phyloP scores from a whole-genome alignment of 2,329 filamentous ascomycete species.

The Xylaria sp. region DNA sequence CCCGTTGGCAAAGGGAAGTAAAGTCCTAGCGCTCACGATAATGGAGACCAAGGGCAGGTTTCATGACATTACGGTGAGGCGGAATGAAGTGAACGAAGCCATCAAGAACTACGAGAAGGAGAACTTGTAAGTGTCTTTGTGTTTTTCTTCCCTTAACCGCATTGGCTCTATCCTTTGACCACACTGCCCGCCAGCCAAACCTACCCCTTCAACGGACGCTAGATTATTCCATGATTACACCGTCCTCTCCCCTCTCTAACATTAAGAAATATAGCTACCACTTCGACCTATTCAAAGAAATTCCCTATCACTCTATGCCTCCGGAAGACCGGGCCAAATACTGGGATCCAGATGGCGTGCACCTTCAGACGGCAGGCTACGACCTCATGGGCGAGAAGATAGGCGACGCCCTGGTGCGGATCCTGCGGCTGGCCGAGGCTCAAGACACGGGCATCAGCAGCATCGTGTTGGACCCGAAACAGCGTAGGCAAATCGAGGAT shows the following conservation, averaged over 20 bases:
- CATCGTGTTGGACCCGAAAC: conserved; percentile 43
- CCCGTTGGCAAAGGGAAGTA: conserved; percentile 60
- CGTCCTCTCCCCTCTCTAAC: conserved; percentile 18
- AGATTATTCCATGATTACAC: background rate
- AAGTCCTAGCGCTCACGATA: conserved; percentile 72
- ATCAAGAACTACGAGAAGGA: conserved; percentile 62
- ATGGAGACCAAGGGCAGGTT: conserved; percentile 59
- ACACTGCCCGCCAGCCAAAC: background rate
- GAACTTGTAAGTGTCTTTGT: conserved; percentile 61
- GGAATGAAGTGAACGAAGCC: conserved; percentile 61
- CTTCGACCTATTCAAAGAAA: conserved; percentile 65
- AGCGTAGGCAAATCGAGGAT: conserved; percentile 53
- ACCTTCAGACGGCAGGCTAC: conserved; percentile 69
- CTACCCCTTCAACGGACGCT: background rate
- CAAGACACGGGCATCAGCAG: conserved; percentile 49
- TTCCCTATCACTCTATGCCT: conserved; percentile 65
- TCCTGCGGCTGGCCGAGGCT: conserved; percentile 53
- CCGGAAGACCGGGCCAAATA: conserved; percentile 59
- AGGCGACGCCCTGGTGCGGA: conserved; percentile 62
- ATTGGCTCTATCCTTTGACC: background rate
- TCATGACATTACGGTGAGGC: conserved; percentile 48
- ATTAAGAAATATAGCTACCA: conserved; percentile 56
- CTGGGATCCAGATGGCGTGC: conserved; percentile 69
- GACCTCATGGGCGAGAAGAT: conserved; percentile 70
- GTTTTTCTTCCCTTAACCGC: background rate